Evolutionary conservation across 495 filamentous ascomycete genomes (phyloP).

Genomic region (Achaetomiella virescens): DNA sequence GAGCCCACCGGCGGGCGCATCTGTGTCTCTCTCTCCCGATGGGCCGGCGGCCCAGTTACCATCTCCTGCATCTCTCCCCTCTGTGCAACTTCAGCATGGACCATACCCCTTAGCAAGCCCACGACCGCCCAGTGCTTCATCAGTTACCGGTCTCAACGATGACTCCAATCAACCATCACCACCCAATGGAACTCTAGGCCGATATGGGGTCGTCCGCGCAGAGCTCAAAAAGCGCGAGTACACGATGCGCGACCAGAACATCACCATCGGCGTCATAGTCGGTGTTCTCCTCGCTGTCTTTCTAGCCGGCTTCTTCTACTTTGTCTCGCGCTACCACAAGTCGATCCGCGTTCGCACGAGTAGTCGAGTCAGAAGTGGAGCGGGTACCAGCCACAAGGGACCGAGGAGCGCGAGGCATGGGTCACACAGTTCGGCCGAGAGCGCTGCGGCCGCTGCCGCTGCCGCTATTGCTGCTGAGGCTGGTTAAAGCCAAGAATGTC

Average conservation of each 20-base stretch:
- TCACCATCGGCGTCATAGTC: slow-evolving; percentile 32
- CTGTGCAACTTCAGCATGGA: too few relatives aligned
- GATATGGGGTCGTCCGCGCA: background rate
- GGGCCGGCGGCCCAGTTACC: too few relatives aligned
- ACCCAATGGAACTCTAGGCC: background rate
- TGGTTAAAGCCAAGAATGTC: too few relatives aligned
- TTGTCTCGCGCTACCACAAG: slow-evolving; percentile 26
- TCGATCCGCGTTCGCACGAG: slow-evolving; percentile 21
- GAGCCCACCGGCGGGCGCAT: background rate
- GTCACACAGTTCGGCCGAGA: too few relatives aligned
- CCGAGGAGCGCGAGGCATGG: too few relatives aligned
- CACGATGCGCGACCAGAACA: slow-evolving; percentile 22
- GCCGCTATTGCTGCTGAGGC: background rate
- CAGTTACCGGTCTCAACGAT: too few relatives aligned
- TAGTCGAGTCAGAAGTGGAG: background rate
- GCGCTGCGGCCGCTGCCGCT: background rate
- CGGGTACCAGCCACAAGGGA: background rate
- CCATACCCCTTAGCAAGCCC: too few relatives aligned
- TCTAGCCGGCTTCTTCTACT: slow-evolving; percentile 22
- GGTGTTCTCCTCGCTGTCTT: slow-evolving; percentile 31
- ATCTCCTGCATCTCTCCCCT: too few relatives aligned
- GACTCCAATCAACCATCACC: background rate
- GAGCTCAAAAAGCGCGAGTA: background rate
- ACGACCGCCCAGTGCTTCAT: too few relatives aligned
- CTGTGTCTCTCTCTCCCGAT: too few relatives aligned